phyloP scores from a whole-genome alignment of 176 grass and related monocot species.

The Bolboschoenus planiculmis region DNA sequence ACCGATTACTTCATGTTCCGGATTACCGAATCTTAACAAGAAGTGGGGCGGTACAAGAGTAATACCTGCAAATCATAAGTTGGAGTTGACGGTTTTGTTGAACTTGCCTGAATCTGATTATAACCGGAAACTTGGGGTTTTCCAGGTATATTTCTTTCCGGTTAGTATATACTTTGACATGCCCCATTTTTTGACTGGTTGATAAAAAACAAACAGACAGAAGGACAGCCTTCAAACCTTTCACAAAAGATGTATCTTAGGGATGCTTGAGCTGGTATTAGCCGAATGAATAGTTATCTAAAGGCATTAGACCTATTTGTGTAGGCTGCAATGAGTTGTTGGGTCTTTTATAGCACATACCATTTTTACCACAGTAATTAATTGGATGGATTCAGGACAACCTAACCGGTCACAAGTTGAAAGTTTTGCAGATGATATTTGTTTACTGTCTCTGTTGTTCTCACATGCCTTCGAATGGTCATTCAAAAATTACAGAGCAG shows the following conservation, averaged over 20 bases:
- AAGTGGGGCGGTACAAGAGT: slow-evolving; percentile 20
- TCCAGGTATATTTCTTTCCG: slow-evolving; percentile 51
- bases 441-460: background rate
- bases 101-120: slow-evolving; percentile 84
- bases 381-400: background rate
- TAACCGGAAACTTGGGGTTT: slow-evolving; percentile 78
- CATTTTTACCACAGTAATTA: background rate
- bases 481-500: background rate
- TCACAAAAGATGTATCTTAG: background rate
- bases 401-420: background rate
- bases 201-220: background rate
- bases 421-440: background rate
- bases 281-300: background rate
- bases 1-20: slow-evolving; percentile 21
- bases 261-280: background rate
- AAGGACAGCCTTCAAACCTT: background rate
- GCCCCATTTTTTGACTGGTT: background rate
- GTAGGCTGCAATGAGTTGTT: background rate
- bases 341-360: background rate
- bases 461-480: background rate
- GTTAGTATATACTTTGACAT: background rate
- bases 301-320: background rate
- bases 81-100: slow-evolving; percentile 54
- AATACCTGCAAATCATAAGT: slow-evolving; percentile 59
- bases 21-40: background rate